phyloP scores from a whole-genome alignment of 139 green algal species.

The Trebouxia sp. region DNA sequence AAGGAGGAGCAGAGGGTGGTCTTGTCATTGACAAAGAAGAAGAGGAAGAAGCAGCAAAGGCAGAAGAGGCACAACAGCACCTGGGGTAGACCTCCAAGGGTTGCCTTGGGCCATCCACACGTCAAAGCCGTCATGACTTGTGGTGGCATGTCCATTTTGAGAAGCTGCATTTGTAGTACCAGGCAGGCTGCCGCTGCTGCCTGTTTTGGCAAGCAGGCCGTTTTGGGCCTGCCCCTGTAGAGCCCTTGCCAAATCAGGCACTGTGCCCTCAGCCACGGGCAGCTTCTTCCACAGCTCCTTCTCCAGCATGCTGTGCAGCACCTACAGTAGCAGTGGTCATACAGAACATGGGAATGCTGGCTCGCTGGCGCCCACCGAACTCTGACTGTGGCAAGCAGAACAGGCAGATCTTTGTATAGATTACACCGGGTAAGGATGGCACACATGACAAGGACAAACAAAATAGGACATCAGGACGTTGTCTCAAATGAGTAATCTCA shows the following conservation, averaged over 20 bases:
- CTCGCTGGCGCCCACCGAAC: no score
- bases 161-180: not conserved
- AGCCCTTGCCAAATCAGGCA: slow-evolving; percentile 28
- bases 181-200: slow-evolving; percentile 8
- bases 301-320: slow-evolving; percentile 55
- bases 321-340: slow-evolving; percentile 32
- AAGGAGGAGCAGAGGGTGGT: no score
- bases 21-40: no score
- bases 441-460: no score
- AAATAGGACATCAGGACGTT: no score
- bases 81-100: slow-evolving; percentile 39
- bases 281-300: slow-evolving; percentile 58
- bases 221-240: slow-evolving; percentile 33
- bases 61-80: not conserved
- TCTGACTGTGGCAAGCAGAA: no score
- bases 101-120: slow-evolving; percentile 40
- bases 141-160: not conserved
- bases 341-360: no score
- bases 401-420: no score
- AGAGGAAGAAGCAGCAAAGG: no score
- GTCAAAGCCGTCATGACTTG: slow-evolving; percentile 33
- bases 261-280: slow-evolving; percentile 31
- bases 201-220: slow-evolving; percentile 28
- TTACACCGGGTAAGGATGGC: no score
- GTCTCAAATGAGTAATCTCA: no score